Base-by-base conservation (phyloP, 2,329 filamentous ascomycete species). In the Ramularia collo-cygni region DNA sequence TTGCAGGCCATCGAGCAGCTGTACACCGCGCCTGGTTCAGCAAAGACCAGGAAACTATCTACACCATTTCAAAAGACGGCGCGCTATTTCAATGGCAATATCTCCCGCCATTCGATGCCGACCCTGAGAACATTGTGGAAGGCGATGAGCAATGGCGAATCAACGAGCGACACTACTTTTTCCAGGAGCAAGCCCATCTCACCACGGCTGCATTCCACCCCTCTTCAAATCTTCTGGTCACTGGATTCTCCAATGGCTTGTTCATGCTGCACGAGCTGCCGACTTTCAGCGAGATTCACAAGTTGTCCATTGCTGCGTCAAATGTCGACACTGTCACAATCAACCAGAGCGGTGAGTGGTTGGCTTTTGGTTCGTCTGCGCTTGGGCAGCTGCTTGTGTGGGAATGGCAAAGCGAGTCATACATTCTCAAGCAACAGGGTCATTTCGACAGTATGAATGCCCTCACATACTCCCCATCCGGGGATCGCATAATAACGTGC, bases 401-500 rank as follows among this genome's bases (percentile, higher is more conserved):
- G 92, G 92, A 98, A 63, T 98, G 93, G 89, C 90, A 96, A 61
- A 98, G 92, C 0, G 93, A 98, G 64, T 96, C 90, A 4, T 98
- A 98, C 63, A 93, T 98, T 43, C 71, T 98, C 34, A 98, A 98
- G 66, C 92, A 98, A 59, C 92, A 96, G 64, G 92, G 90, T 0
- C 92, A 98, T 64, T 89, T 95, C 50, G 92, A 98, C 61, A 84
- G 87, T 2, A 89, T 96, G 77, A 96, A 96, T 63, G 77, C 88
- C 1, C 72, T 98, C 3, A 83, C 85, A 7, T 98, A 96, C 64
- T 90, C 92, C 4, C 89, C 92, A 0, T 90, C 95, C 56, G 90
- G 92, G 4, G 86, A 94, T 57, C 81, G 85, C 28, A 86, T 98
- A 48, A 83, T 98, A 44, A 98, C 92, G 0, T 84, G 87, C 2